These are phyloP conservation scores for Syzygium jambos DNA, from an alignment of 345 rosid genomes.

Conservation along the genomic window DNA sequence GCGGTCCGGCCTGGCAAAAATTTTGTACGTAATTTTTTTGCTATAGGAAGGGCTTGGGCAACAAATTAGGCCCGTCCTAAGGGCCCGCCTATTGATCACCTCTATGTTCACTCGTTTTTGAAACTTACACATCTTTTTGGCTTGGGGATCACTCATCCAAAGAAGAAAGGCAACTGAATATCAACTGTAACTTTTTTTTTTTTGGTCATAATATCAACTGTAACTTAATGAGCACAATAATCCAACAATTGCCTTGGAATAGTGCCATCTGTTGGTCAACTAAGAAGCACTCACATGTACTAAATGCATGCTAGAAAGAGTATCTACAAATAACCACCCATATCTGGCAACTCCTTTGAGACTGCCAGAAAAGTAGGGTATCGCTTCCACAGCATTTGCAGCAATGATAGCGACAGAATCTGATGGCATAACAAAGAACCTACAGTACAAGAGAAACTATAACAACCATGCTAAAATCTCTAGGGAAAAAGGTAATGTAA, in stretches of 20 bases:
- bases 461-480: not conserved
- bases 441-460: slow-evolving; percentile 5
- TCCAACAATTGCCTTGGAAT: not conserved
- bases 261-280: not conserved
- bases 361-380: slow-evolving; percentile 90
- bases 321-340: not conserved
- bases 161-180: not conserved
- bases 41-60: not conserved
- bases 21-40: not conserved
- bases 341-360: slow-evolving; percentile 98
- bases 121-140: not conserved
- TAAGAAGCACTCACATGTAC: not conserved
- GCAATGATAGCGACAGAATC: slow-evolving; percentile 98
- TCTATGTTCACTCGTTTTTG: not conserved
- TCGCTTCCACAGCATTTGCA: slow-evolving; percentile 87
- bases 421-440: slow-evolving; percentile 98
- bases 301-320: not conserved
- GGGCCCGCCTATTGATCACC: not conserved
- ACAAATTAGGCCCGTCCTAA: not conserved
- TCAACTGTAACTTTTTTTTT: not conserved
- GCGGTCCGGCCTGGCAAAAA: not conserved
- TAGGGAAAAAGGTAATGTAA: not conserved
- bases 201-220: not conserved
- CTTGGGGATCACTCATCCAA: not conserved
- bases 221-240: not conserved